Base-by-base conservation (phyloP, 176 grass and related monocot genomes). In the Saccharum spontaneum region DNA sequence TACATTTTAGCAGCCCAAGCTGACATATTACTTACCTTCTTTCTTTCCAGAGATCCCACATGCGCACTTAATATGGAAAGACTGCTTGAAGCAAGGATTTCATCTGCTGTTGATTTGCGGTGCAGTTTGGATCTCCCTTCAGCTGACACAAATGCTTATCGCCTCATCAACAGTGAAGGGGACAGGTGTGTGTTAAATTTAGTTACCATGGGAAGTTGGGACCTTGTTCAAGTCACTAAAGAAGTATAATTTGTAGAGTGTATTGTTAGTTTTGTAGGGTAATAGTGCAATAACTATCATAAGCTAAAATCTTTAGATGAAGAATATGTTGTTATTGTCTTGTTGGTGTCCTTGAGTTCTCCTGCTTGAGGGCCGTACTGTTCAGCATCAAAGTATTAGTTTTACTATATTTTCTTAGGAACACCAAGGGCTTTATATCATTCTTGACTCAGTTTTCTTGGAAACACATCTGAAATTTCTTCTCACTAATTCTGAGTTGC, bases 91-190 rank as follows among this genome's bases (percentile, higher is more conserved):
- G 84, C 88, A 88, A 98, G 96, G 69, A 77, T 98, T 91, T 85
- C 49, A 78, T 89, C 79, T 87, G 89, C 96, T 57, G 74, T 90
- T 39, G 49, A 90, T 88, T 84, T 95, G 82, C 89, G 91, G 46
- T 39, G 10, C 61, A 79, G 87, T 72, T 87, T 98, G 74, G 91
- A 70, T 69, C 86, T 98, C 81, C 93, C 89, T 49, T 95, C 96
- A 39, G 77, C 69, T 82, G 63, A 90, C 69, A 95, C 91, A 81
- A 98, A 95, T 92, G 89, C 86, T 26, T 98, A 98, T 80, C 93
- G 93, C 83, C 87, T 98, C 40, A 88, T 98, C 69, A 98, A 98
- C 80, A 98, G 93, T 62, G 96, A 98, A 88, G 96, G 96, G 1
- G 96, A 98, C 86, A 86, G 96, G 96, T 95, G 90, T 33, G 23